A percentile compares a stretch with the other conserved stretches of the same genome.
phyloP scores from a whole-genome alignment of 768 basidiomycete genomes.

The Cyclocybe aegerita region DNA sequence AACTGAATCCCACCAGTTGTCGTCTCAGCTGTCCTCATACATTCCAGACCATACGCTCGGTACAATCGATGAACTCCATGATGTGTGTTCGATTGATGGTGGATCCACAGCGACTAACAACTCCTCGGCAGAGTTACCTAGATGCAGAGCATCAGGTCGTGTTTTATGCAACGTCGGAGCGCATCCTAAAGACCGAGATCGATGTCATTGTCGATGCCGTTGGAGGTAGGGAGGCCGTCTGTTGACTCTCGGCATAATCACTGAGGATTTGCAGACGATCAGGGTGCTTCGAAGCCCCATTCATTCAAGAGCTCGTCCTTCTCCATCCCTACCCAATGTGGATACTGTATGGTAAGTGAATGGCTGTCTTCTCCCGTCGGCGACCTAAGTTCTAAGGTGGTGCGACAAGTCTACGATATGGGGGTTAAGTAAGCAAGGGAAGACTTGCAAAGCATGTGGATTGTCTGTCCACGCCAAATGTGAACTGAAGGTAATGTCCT shows the following conservation, averaged over 20 bases:
- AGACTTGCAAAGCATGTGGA: slow-evolving; percentile 77
- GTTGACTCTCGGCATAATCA: background rate
- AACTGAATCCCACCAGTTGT: slow-evolving; percentile 51
- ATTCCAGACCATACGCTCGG: slow-evolving; percentile 50
- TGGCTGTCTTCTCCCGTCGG: background rate
- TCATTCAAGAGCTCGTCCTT: slow-evolving; percentile 84
- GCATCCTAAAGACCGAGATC: slow-evolving; percentile 63
- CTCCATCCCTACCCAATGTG: slow-evolving; percentile 81
- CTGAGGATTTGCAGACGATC: slow-evolving; percentile 54
- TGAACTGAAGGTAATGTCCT: slow-evolving; percentile 67
- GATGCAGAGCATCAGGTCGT: slow-evolving; percentile 62
- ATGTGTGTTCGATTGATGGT: slow-evolving; percentile 37
- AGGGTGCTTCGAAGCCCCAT: slow-evolving; percentile 70
- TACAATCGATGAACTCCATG: slow-evolving; percentile 54
- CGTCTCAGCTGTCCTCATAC: slow-evolving; percentile 46
- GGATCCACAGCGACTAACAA: slow-evolving; percentile 2
- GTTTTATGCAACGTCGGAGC: slow-evolving; percentile 52
- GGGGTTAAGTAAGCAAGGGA: slow-evolving; percentile 86
- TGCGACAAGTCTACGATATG: slow-evolving; percentile 70
- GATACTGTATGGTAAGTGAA: slow-evolving; percentile 70
- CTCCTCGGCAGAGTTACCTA: slow-evolving; percentile 51
- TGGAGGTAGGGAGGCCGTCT: slow-evolving; percentile 42
- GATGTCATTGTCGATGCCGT: slow-evolving; percentile 59
- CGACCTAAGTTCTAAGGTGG: slow-evolving; percentile 1
- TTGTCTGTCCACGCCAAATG: slow-evolving; percentile 83